Percentiles rank a stretch among this genome's conserved stretches.
phyloP scores from a whole-genome alignment of 805 yeast genomes.

The Suhomyces kilbournensis region DNA sequence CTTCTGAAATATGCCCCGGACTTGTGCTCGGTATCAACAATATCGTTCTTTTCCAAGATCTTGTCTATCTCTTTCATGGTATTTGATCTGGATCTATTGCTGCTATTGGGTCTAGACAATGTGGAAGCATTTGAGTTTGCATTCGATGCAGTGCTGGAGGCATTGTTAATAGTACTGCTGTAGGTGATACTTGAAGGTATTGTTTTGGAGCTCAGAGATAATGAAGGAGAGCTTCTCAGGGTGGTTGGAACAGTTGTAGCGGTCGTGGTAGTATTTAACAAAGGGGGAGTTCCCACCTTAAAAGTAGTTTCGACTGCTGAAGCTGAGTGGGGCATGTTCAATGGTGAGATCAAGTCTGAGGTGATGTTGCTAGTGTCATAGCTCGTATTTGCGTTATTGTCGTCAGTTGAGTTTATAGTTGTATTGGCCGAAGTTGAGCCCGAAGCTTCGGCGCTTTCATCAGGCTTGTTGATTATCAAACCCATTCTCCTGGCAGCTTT shows the following conservation, averaged over 20 bases:
- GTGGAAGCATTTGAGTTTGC: constrained; percentile 3
- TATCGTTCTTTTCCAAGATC: constrained; percentile 35
- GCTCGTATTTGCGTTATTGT: background rate
- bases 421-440: background rate
- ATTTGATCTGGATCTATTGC: constrained; percentile 32
- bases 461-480: constrained; percentile 50
- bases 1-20: constrained; percentile 65
- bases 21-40: constrained; percentile 44
- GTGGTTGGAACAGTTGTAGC: constrained; percentile 13
- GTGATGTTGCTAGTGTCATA: background rate
- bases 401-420: background rate
- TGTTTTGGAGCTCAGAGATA: background rate
- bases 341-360: constrained; percentile 3
- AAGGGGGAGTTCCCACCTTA: constrained; percentile 14
- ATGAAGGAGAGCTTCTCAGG: constrained; percentile 5
- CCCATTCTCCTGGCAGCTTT: constrained; percentile 77
- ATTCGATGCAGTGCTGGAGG: constrained; percentile 3
- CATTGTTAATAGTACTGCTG: background rate
- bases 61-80: constrained; percentile 34
- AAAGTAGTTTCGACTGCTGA: constrained; percentile 16
- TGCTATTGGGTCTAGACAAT: constrained; percentile 12
- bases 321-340: constrained; percentile 23
- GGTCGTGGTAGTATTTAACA: constrained; percentile 9
- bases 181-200: background rate
- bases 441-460: background rate